These are phyloP conservation scores for Ganoderma meredithae DNA, from an alignment of 1,284 basidiomycete species.

Conservation along the genomic window DNA sequence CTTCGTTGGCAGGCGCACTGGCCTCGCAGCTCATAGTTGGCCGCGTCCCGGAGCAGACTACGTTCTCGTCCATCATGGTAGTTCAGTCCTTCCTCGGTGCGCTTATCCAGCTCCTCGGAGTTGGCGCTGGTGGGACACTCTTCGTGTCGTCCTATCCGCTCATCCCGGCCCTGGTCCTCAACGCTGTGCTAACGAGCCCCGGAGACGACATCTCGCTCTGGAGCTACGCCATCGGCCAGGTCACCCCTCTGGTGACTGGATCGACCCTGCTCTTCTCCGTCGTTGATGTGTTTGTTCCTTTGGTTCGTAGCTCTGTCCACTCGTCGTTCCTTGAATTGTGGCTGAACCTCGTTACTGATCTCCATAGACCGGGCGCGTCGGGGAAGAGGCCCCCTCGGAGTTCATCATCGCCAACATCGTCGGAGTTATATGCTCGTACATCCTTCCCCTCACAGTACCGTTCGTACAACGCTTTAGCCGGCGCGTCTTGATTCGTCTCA, in stretches of 20 bases:
- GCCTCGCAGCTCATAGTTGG: constrained; percentile 62
- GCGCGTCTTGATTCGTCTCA: constrained; percentile 52
- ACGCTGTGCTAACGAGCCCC: constrained; percentile 49
- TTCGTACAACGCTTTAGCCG: constrained; percentile 80
- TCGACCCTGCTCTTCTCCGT: constrained; percentile 75
- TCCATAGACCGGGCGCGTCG: constrained; percentile 75
- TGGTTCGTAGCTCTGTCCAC: constrained; percentile 58
- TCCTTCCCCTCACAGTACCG: constrained; percentile 71
- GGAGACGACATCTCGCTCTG: constrained; percentile 56
- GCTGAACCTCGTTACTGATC: constrained; percentile 1
- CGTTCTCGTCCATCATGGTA: constrained; percentile 70
- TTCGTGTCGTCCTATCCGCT: constrained; percentile 65
- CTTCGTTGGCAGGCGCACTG: constrained; percentile 54
- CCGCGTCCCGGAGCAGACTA: constrained; percentile 62
- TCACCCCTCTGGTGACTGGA: constrained; percentile 72
- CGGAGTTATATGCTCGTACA: constrained; percentile 65
- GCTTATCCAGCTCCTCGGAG: constrained; percentile 61
- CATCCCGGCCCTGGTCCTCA: constrained; percentile 58
- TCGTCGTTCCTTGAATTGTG: constrained; percentile 9
- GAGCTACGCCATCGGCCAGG: constrained; percentile 73
- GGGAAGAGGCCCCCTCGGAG: constrained; percentile 84
- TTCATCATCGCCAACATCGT: constrained; percentile 88
- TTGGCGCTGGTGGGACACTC: constrained; percentile 77
- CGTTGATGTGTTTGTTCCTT: constrained; percentile 91
- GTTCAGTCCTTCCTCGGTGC: constrained; percentile 62